phyloP scores from a whole-genome alignment of 2,329 filamentous ascomycete species.

The Albifimbria verrucaria region DNA sequence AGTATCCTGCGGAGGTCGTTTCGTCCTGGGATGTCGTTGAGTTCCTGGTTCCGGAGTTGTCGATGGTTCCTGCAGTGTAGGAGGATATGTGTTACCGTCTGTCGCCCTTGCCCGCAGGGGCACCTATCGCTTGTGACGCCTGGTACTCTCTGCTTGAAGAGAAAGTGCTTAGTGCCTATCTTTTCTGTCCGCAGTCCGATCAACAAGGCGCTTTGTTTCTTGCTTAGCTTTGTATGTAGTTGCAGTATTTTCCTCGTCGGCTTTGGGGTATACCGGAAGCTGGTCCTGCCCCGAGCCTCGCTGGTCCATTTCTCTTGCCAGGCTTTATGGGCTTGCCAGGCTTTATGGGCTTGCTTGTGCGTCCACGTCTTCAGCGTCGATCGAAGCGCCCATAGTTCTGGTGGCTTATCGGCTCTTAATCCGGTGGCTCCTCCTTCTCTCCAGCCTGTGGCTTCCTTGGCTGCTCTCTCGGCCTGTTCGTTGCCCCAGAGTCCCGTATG shows the following conservation, averaged over 20 bases:
- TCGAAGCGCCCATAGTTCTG: not conserved
- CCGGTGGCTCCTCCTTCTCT: not conserved
- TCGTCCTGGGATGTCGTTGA: not conserved
- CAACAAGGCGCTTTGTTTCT: constrained; percentile 5
- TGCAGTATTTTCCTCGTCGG: constrained; percentile 1
- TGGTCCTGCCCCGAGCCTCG: not conserved
- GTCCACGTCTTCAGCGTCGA: not conserved
- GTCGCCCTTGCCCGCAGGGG: constrained; percentile 6
- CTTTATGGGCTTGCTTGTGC: not conserved
- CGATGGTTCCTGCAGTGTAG: constrained; percentile 1
- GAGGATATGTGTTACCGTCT: constrained; percentile 10
- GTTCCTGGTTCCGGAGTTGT: not conserved
- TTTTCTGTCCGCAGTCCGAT: constrained; percentile 7
- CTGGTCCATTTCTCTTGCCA: not conserved
- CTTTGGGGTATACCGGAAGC: not conserved
- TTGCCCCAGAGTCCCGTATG: constrained; percentile 5
- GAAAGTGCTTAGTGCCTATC: constrained; percentile 8
- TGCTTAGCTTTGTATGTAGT: constrained; percentile 4
- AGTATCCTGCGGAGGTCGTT: not conserved
- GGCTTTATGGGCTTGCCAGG: not conserved
- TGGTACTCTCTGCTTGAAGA: constrained; percentile 11
- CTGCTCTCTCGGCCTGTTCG: constrained; percentile 1
- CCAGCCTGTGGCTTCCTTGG: not conserved
- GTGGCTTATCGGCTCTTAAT: not conserved
- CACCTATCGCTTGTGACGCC: constrained; percentile 5